These are phyloP conservation scores for Basidiobolus meristosporus DNA, from an alignment of 371 early-diverging fungal genomes.

Conservation along the genomic window DNA sequence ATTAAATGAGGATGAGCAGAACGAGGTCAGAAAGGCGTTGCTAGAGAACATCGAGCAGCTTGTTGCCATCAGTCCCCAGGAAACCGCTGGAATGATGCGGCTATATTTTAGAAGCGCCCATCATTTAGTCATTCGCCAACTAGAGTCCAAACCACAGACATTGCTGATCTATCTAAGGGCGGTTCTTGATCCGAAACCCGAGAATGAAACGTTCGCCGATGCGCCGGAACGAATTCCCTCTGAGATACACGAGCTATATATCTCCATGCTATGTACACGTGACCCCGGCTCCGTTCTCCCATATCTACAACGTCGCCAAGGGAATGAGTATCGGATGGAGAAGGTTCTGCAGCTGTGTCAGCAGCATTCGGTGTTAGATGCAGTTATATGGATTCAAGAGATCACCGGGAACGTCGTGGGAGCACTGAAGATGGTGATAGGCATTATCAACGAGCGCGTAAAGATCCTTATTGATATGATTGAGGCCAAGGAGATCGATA, in stretches of 20 bases:
- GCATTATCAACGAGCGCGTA: constrained; percentile 22
- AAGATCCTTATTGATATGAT: neutral
- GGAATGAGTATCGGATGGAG: constrained; percentile 29
- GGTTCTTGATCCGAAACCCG: constrained; percentile 28
- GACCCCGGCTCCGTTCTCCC: constrained; percentile 45
- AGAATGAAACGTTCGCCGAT: neutral
- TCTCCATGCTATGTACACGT: constrained; percentile 43
- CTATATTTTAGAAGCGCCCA: constrained; percentile 39
- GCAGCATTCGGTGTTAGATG: constrained; percentile 33
- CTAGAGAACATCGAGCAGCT: constrained; percentile 40
- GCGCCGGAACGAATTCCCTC: constrained; percentile 8
- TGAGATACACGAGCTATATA: constrained; percentile 39
- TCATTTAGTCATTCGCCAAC: constrained; percentile 23
- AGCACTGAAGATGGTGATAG: constrained; percentile 38
- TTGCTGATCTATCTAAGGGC: constrained; percentile 45
- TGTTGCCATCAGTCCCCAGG: constrained; percentile 44
- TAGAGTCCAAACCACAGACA: constrained; percentile 26
- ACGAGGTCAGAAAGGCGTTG: constrained; percentile 30
- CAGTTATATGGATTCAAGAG: constrained; percentile 64
- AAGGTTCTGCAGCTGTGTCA: constrained; percentile 31
- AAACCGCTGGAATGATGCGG: constrained; percentile 33
- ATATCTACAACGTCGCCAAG: constrained; percentile 31
- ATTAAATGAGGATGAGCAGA: constrained; percentile 26
- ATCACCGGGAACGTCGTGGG: constrained; percentile 41
- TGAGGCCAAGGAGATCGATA: neutral